Evolutionary conservation across 2,329 filamentous ascomycete genomes (phyloP).

Genomic region (Rosellinia necatrix): DNA sequence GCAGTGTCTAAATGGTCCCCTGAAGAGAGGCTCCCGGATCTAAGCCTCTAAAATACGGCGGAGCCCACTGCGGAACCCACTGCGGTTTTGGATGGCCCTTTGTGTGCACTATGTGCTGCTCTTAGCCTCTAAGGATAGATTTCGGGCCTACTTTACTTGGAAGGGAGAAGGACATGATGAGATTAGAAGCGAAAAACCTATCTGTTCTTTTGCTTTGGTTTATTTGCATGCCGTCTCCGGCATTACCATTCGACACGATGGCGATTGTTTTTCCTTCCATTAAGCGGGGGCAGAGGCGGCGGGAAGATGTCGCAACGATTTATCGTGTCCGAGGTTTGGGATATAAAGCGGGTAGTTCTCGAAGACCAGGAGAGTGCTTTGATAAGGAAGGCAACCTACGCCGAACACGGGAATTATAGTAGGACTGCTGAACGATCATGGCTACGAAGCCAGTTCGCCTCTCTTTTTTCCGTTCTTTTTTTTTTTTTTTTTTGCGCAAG

Average conservation of each 20-base stretch:
- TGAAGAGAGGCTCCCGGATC: slow-evolving; percentile 3
- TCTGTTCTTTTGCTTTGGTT: slow-evolving; percentile 1
- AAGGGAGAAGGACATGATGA: slow-evolving; percentile 11
- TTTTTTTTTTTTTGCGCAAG: slow-evolving; percentile 1
- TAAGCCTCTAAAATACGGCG: slow-evolving; percentile 11
- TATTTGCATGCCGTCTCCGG: background rate
- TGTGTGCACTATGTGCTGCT: slow-evolving; percentile 1
- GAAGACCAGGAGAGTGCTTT: slow-evolving; percentile 12
- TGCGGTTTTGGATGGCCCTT: slow-evolving; percentile 7
- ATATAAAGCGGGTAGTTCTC: background rate
- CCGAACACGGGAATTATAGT: slow-evolving; percentile 14
- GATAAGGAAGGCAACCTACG: slow-evolving; percentile 4
- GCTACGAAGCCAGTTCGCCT: slow-evolving; percentile 16
- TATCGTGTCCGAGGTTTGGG: slow-evolving; percentile 6
- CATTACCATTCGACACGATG: background rate
- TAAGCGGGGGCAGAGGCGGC: background rate
- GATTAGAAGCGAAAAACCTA: slow-evolving; percentile 18
- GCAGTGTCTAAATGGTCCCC: slow-evolving; percentile 5
- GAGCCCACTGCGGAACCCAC: slow-evolving; percentile 6
- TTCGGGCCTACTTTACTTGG: slow-evolving; percentile 11
- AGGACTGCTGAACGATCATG: slow-evolving; percentile 16
- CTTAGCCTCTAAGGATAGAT: slow-evolving; percentile 20
- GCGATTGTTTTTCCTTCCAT: slow-evolving; percentile 1
- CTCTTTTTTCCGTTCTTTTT: slow-evolving; percentile 5
- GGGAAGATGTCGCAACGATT: background rate